Conservation (phyloP, 768 basidiomycete genomes). For the Leccinum disarticulatum region DNA sequence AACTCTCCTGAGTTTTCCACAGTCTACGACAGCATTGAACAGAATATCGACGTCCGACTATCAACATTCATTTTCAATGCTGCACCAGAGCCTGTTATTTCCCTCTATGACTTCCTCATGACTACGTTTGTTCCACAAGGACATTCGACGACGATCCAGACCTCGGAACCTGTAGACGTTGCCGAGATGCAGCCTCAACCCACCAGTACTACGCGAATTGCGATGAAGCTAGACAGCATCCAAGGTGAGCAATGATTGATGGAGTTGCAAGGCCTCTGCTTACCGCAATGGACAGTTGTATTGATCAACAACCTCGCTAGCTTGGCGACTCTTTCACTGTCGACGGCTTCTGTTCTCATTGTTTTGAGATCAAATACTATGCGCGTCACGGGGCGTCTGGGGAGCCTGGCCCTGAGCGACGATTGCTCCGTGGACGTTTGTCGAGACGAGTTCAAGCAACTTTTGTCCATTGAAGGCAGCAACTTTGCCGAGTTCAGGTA, state of each 20-base stretch:
- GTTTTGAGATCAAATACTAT: conserved; percentile 71
- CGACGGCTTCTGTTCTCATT: conserved; percentile 85
- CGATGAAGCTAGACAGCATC: conserved; percentile 81
- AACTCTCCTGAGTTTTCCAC: conserved; percentile 83
- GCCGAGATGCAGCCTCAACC: conserved; percentile 8
- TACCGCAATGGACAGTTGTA: conserved; percentile 50
- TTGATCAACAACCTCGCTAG: conserved; percentile 68
- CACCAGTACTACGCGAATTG: conserved; percentile 70
- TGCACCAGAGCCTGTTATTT: conserved; percentile 86
- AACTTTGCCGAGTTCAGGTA: conserved; percentile 94
- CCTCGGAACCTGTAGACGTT: conserved; percentile 9
- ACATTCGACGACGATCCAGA: conserved; percentile 9
- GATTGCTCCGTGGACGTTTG: conserved; percentile 54
- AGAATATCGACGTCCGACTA: conserved; percentile 80
- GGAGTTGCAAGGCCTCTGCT: conserved; percentile 4
- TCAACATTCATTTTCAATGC: conserved; percentile 90
- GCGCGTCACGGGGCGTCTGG: conserved; percentile 76
- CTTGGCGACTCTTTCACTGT: conserved; percentile 85
- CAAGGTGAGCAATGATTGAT: conserved; percentile 51
- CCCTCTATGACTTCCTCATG: conserved; percentile 96
- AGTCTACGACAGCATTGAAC: conserved; percentile 81
- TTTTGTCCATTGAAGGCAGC: conserved; percentile 91
- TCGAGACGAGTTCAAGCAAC: conserved; percentile 71
- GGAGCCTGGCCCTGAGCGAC: conserved; percentile 80
- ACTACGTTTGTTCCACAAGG: conserved; percentile 79